Evolutionary conservation across 2,329 filamentous ascomycete species (phyloP), one percentile per base, ranked within the genome.

Genomic region (Cyphellophora attinorum): DNA sequence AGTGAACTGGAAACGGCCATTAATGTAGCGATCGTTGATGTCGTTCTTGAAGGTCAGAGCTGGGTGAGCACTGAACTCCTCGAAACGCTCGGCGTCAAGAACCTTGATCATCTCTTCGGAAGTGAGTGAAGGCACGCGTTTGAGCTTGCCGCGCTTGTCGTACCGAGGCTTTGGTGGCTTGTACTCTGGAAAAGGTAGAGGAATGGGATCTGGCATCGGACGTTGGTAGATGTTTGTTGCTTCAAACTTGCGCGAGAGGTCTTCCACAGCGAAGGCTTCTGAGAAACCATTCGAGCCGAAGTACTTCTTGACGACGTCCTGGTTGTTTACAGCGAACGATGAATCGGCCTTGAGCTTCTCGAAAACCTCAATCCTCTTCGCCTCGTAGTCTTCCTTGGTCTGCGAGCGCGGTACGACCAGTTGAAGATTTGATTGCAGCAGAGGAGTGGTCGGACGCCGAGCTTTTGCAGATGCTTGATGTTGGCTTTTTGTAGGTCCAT

Each of bases 1-100:
- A 15, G 44, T 38, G 25, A 51, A 49, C 21, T 51, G 46, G 31
- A 51, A 51, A 30, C 48, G 48, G 5, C 48, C 48, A 29, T 40
- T 31, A 3, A 51, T 30, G 8, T 38, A 40, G 29, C 25, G 33
- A 6, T 39, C 31, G 17, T 49, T 44, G 14, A 44, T 34, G 29
- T 42, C 33, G 33, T 51, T 48, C 27, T 37, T 31, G 33, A 51
- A 48, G 4, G 39, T 45, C 11, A 51, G 15, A 2, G 42, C 35
- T n/a, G 45, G 40, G 6, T 15, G 11, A 14, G 13, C 3, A 4
- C 34, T n/a, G 5, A 34, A 8, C n/a, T 45, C 39, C 3, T 43
- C 33, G 29, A 49, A 49, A 1, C 45, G 40, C 17, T 38, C 31
- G 23, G 33, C 38, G 6, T 30, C 41, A 10, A 47, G 37, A 10